Evolutionary conservation across 768 basidiomycete genomes (phyloP).

Genomic region (Suillus paluster): DNA sequence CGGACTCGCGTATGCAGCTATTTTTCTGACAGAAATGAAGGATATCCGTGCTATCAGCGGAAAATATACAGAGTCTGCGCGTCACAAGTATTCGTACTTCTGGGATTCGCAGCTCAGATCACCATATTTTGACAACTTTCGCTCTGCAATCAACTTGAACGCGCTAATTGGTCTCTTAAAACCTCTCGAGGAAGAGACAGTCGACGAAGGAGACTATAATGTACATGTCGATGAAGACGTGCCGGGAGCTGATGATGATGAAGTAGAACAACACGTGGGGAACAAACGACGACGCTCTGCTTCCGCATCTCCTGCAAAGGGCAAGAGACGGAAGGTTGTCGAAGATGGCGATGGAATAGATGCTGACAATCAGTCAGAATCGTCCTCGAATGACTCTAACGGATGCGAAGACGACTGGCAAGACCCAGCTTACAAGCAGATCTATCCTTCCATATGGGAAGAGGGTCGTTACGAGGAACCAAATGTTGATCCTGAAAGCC

Average conservation of each 20-base stretch:
- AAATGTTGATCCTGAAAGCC: conserved; percentile 11
- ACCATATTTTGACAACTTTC: conserved; percentile 19
- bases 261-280: not conserved
- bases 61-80: conserved; percentile 32
- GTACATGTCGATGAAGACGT: conserved; percentile 5
- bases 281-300: conserved; percentile 26
- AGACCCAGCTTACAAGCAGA: conserved; percentile 10
- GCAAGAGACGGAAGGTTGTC: conserved; percentile 16
- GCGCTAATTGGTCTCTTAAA: conserved; percentile 27
- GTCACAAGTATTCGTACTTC: conserved; percentile 26
- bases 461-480: conserved; percentile 13
- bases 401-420: conserved; percentile 10
- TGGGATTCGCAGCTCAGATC: conserved; percentile 18
- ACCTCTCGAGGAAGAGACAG: not conserved
- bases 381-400: not conserved
- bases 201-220: not conserved
- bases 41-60: conserved; percentile 15
- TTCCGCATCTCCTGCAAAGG: conserved; percentile 15
- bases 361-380: conserved; percentile 1
- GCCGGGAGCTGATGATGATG: not conserved
- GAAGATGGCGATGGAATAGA: not conserved
- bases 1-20: not conserved
- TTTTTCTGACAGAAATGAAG: conserved; percentile 6
- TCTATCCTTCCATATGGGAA: conserved; percentile 32
- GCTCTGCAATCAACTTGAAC: conserved; percentile 35